Conservation (phyloP, 23 red algal genomes). For the Gracilaria domingensis region DNA sequence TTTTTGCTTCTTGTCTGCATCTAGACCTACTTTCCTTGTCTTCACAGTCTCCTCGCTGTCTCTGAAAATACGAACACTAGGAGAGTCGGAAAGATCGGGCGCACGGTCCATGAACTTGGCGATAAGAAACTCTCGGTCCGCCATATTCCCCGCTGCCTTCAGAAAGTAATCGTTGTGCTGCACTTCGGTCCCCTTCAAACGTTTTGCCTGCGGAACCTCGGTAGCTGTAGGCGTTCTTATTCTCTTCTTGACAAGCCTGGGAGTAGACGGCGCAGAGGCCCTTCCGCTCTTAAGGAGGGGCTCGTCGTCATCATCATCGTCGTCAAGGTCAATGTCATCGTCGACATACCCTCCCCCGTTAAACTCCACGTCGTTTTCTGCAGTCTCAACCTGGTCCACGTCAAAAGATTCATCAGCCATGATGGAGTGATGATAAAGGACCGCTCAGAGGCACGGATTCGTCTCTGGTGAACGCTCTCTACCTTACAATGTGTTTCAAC, state of each 20-base stretch:
- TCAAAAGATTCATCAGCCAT: conserved; percentile 53
- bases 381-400: conserved; percentile 38
- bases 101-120: conserved; percentile 57
- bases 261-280: not conserved
- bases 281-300: conserved; percentile 15
- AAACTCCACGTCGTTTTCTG: conserved; percentile 27
- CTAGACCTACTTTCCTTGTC: conserved; percentile 17
- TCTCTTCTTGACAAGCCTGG: conserved; percentile 25
- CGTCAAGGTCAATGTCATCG: conserved; percentile 66
- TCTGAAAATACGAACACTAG: conserved; percentile 37
- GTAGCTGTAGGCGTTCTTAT: conserved; percentile 7
- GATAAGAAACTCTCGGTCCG: conserved; percentile 39
- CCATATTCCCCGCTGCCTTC: conserved; percentile 14
- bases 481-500: not conserved
- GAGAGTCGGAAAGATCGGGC: conserved; percentile 23
- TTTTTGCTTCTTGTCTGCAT: conserved; percentile 53
- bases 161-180: conserved; percentile 47
- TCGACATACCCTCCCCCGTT: conserved; percentile 65
- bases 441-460: not conserved
- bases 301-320: conserved; percentile 67
- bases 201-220: not conserved
- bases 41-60: conserved; percentile 41
- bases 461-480: not conserved
- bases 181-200: not conserved
- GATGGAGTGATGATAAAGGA: not conserved